Conservation (phyloP, 371 early-diverging fungal genomes). For the Syncephalastrum racemosum region DNA sequence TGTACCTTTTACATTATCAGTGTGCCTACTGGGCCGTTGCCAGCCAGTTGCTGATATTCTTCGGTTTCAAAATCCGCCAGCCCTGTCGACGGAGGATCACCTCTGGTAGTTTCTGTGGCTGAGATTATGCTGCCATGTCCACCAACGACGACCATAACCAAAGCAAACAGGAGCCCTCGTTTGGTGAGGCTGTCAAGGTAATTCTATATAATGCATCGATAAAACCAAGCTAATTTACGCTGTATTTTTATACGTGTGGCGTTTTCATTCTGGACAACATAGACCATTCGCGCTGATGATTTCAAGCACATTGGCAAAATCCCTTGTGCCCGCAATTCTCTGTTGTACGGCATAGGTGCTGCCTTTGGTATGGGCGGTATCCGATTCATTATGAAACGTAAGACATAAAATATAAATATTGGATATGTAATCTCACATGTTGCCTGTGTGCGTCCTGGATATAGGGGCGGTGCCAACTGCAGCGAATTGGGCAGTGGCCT, state of each 20-base stretch:
- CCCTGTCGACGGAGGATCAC: too few species aligned
- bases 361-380: slow-evolving; percentile 41
- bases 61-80: too few species aligned
- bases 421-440: neutral
- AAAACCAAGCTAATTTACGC: too few species aligned
- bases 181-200: slow-evolving; percentile 17
- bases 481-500: slow-evolving; percentile 52
- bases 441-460: slow-evolving; percentile 1
- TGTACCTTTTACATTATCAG: too few species aligned
- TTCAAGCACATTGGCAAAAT: slow-evolving; percentile 46
- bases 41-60: too few species aligned
- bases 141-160: slow-evolving; percentile 2
- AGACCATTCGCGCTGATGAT: slow-evolving; percentile 51
- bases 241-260: too few species aligned
- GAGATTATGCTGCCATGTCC: too few species aligned
- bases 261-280: neutral
- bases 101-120: too few species aligned
- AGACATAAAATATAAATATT: slow-evolving; percentile 1
- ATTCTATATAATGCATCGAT: too few species aligned
- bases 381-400: slow-evolving; percentile 39
- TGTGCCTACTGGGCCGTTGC: too few species aligned
- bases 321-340: slow-evolving; percentile 49
- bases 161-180: slow-evolving; percentile 11
- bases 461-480: slow-evolving; percentile 30
- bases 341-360: slow-evolving; percentile 50